Percentiles rank a stretch among this genome's conserved stretches.
Evolutionary conservation across 2,329 filamentous ascomycete species (phyloP).

Genomic region (Alternaria sp.): DNA sequence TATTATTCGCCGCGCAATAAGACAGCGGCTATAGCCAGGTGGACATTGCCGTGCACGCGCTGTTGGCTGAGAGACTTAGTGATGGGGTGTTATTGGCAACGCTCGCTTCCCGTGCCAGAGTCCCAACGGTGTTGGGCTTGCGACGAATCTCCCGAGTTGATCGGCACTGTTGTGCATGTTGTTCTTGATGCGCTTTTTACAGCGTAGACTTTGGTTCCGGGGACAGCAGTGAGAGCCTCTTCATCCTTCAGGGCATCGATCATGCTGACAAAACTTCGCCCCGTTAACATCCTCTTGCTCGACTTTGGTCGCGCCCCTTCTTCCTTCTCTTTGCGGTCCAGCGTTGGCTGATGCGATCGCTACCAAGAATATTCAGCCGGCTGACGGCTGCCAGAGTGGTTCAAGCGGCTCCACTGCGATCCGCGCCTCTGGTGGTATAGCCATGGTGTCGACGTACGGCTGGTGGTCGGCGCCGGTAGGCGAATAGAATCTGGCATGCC

Average conservation of each 20-base stretch:
- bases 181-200: not conserved
- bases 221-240: not conserved
- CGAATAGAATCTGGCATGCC: not conserved
- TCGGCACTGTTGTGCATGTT: not conserved
- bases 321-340: not conserved
- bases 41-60: conserved; percentile 2
- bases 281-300: not conserved
- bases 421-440: not conserved
- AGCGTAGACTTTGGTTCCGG: not conserved
- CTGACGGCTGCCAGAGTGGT: not conserved
- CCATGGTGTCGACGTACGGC: not conserved
- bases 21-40: conserved; percentile 3
- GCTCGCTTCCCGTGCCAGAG: not conserved
- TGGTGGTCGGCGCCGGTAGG: not conserved
- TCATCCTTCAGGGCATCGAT: not conserved
- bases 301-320: not conserved
- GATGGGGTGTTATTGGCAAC: conserved; percentile 2
- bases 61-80: conserved; percentile 2
- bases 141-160: not conserved
- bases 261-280: not conserved
- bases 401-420: not conserved
- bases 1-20: conserved; percentile 11
- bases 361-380: not conserved
- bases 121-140: not conserved
- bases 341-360: not conserved